These are phyloP conservation scores for Thalia dealbata DNA, from an alignment of 176 grass and related monocot genomes.

Conservation along the genomic window DNA sequence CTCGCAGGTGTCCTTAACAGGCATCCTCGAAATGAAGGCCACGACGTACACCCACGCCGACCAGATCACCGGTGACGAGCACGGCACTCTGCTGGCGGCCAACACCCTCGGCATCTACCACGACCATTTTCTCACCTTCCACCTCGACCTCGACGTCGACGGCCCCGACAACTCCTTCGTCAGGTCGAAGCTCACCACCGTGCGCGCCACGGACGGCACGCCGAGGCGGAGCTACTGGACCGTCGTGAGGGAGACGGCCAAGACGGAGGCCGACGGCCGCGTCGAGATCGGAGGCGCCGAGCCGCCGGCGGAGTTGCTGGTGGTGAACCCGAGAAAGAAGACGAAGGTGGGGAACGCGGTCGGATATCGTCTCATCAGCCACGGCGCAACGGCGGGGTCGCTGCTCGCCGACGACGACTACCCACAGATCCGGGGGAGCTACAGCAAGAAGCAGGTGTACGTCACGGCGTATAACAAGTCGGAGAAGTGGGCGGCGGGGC, in stretches of 20 bases:
- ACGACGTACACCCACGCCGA: slow-evolving; percentile 38
- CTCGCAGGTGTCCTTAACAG: slow-evolving; percentile 46
- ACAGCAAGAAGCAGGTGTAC: slow-evolving; percentile 62
- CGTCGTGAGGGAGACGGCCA: slow-evolving; percentile 42
- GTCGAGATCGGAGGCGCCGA: slow-evolving; percentile 24
- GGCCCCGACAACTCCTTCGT: slow-evolving; percentile 71
- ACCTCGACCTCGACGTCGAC: slow-evolving; percentile 72
- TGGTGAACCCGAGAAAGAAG: slow-evolving; percentile 55
- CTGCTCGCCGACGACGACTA: slow-evolving; percentile 60
- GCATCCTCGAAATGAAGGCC: slow-evolving; percentile 52
- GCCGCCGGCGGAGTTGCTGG: slow-evolving; percentile 37
- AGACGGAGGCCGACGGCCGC: slow-evolving; percentile 43
- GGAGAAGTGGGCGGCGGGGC: slow-evolving; percentile 73
- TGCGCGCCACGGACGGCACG: slow-evolving; percentile 8
- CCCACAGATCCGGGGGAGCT: slow-evolving; percentile 52
- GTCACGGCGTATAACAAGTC: slow-evolving; percentile 54
- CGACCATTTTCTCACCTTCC: slow-evolving; percentile 75
- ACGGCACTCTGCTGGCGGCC: slow-evolving; percentile 44
- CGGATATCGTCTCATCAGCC: slow-evolving; percentile 40
- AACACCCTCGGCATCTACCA: slow-evolving; percentile 81
- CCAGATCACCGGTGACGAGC: slow-evolving; percentile 32
- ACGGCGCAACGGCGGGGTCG: slow-evolving; percentile 37
- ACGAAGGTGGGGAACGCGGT: slow-evolving; percentile 50
- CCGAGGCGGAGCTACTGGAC: slow-evolving; percentile 72
- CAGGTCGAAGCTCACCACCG: slow-evolving; percentile 34